These are phyloP conservation scores for Cladosporium phlei DNA, from an alignment of 2,329 filamentous ascomycete species.

Conservation along the genomic window DNA sequence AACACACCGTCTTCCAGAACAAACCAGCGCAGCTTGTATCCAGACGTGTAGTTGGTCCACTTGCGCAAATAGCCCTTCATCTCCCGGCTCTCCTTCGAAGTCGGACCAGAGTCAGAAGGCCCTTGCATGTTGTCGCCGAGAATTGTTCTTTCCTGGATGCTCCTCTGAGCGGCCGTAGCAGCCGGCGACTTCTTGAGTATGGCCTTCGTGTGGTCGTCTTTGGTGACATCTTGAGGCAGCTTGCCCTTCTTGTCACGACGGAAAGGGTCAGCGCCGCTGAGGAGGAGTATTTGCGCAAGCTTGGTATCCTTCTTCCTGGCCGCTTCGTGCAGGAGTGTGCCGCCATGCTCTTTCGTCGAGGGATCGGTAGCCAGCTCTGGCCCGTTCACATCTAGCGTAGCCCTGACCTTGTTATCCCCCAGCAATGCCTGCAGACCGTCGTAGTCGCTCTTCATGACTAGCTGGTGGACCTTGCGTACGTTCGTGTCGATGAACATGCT, in stretches of 20 bases:
- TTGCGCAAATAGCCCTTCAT: slow-evolving; percentile 99
- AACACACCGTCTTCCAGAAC: slow-evolving; percentile 94
- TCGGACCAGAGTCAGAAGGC: slow-evolving; percentile 50
- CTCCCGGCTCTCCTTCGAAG: slow-evolving; percentile 82
- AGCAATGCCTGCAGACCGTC: slow-evolving; percentile 72
- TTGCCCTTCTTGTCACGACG: slow-evolving; percentile 91
- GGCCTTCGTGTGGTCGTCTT: slow-evolving; percentile 80
- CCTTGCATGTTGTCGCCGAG: slow-evolving; percentile 62
- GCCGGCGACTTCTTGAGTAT: slow-evolving; percentile 94
- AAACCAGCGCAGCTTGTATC: slow-evolving; percentile 96
- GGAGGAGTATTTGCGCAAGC: slow-evolving; percentile 81
- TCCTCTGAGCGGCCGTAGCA: slow-evolving; percentile 86
- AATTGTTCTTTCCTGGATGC: slow-evolving; percentile 95
- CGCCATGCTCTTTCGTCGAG: slow-evolving; percentile 72
- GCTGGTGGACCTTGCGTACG: slow-evolving; percentile 74
- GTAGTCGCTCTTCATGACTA: slow-evolving; percentile 70
- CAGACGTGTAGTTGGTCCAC: slow-evolving; percentile 98
- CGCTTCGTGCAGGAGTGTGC: slow-evolving; percentile 88
- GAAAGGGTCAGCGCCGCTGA: slow-evolving; percentile 95
- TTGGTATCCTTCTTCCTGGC: slow-evolving; percentile 81
- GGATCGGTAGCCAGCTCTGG: slow-evolving; percentile 81
- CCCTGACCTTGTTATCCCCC: slow-evolving; percentile 79
- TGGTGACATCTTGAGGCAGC: slow-evolving; percentile 91
- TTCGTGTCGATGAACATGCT: slow-evolving; percentile 87
- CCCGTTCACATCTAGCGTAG: slow-evolving; percentile 85